Evolutionary conservation across 2,329 filamentous ascomycete genomes (phyloP).

Genomic region (Aschersonia sp.): DNA sequence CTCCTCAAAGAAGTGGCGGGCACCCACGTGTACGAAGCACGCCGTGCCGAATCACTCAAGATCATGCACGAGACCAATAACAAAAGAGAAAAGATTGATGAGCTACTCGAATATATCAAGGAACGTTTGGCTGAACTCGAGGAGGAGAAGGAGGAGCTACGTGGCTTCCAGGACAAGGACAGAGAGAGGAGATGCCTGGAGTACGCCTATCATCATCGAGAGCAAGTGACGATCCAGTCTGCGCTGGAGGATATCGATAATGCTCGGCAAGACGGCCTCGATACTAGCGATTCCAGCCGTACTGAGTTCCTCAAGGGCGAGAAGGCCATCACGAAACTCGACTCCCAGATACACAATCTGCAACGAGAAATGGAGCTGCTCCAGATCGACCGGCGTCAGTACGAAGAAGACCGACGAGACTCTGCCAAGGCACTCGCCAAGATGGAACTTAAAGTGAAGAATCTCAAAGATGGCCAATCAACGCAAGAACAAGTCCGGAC

Average conservation of each 20-base stretch:
- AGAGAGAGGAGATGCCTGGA: slow-evolving; percentile 82
- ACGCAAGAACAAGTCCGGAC: slow-evolving; percentile 58
- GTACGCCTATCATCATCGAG: slow-evolving; percentile 84
- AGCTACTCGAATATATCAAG: slow-evolving; percentile 80
- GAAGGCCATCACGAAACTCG: slow-evolving; percentile 61
- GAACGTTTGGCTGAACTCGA: slow-evolving; percentile 80
- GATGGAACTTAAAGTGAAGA: slow-evolving; percentile 71
- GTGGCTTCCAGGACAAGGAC: slow-evolving; percentile 89
- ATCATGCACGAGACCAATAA: slow-evolving; percentile 96
- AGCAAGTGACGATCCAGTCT: slow-evolving; percentile 65
- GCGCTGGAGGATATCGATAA: slow-evolving; percentile 74
- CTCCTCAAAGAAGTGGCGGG: slow-evolving; percentile 96
- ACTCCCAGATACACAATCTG: slow-evolving; percentile 64
- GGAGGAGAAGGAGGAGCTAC: slow-evolving; percentile 91
- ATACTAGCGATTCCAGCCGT: slow-evolving; percentile 70
- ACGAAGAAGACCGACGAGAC: slow-evolving; percentile 81
- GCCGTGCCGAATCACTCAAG: slow-evolving; percentile 80
- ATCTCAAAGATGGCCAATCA: slow-evolving; percentile 68
- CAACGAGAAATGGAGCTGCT: slow-evolving; percentile 75
- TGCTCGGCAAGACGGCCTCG: slow-evolving; percentile 65
- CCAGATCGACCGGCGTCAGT: slow-evolving; percentile 68
- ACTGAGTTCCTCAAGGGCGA: slow-evolving; percentile 65
- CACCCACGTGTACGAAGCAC: slow-evolving; percentile 90
- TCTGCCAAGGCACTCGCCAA: slow-evolving; percentile 68
- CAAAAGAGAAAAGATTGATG: slow-evolving; percentile 89